These are phyloP conservation scores for Oryza nivara DNA, from an alignment of 176 grass and related monocot species.

Conservation along the genomic window DNA sequence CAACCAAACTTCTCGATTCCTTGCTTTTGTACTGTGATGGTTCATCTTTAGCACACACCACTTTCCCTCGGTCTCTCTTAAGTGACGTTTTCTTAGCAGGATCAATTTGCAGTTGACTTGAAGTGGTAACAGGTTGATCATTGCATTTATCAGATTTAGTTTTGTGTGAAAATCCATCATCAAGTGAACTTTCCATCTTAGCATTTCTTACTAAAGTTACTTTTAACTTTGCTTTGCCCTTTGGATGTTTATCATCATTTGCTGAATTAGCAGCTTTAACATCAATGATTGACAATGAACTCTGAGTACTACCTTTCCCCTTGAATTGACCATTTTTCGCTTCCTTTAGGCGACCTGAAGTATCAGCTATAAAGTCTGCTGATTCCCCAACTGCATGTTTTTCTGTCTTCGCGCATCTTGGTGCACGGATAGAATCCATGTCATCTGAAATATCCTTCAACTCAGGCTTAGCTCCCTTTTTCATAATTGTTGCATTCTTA, in stretches of 20 bases:
- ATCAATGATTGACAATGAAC: conserved; percentile 20
- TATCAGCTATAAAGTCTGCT: conserved; percentile 7
- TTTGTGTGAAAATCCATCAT: conserved; percentile 38
- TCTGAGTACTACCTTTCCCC: conserved; percentile 17
- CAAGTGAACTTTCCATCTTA: conserved; percentile 38
- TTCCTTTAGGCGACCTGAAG: conserved; percentile 42
- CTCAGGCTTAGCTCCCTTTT: conserved; percentile 41
- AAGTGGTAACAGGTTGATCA: conserved; percentile 28
- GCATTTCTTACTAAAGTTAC: conserved; percentile 21
- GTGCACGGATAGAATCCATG: conserved; percentile 26
- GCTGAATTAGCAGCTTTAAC: conserved; percentile 29
- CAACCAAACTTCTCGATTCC: conserved; percentile 27
- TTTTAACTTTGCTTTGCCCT: conserved; percentile 41
- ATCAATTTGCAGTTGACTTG: conserved; percentile 41
- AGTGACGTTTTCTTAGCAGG: conserved; percentile 32
- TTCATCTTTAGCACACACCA: conserved; percentile 41
- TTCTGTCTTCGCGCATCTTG: conserved; percentile 37
- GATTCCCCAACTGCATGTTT: conserved; percentile 33
- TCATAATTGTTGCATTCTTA: conserved; percentile 31
- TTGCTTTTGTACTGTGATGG: conserved; percentile 41
- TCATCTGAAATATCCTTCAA: conserved; percentile 43
- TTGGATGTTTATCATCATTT: conserved; percentile 27
- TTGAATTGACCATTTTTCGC: conserved; percentile 39
- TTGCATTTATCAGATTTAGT: conserved; percentile 39
- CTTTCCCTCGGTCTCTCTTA: conserved; percentile 42